Evolutionary conservation across 345 rosid genomes (phyloP).

Genomic region (Populus alba): DNA sequence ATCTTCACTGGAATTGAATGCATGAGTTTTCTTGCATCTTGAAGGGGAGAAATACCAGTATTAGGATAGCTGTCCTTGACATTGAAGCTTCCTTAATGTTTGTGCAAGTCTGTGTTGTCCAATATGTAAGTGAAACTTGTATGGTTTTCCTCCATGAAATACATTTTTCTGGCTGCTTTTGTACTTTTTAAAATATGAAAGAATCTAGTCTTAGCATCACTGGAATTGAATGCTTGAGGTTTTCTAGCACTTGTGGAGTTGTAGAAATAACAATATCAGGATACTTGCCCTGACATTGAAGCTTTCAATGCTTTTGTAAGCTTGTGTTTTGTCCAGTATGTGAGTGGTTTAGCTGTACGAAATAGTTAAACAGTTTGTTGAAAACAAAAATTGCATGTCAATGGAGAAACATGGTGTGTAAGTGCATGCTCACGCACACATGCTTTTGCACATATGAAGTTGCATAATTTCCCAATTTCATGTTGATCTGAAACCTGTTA

Average conservation of each 20-base stretch:
- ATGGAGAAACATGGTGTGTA: not conserved
- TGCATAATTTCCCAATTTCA: not conserved
- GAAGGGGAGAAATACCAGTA: not conserved
- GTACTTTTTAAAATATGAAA: not conserved
- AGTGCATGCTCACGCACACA: not conserved
- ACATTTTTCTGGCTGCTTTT: not conserved
- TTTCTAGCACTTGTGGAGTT: not conserved
- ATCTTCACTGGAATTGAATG: not conserved
- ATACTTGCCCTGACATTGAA: not conserved
- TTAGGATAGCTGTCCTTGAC: not conserved
- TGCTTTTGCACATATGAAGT: not conserved
- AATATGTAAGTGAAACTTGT: not conserved
- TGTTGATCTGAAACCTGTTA: not conserved
- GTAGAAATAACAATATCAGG: not conserved
- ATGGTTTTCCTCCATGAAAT: not conserved
- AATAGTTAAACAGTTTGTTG: not conserved
- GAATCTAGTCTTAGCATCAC: not conserved
- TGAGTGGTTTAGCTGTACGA: not conserved
- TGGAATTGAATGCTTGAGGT: not conserved
- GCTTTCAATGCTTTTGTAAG: not conserved
- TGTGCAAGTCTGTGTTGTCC: not conserved
- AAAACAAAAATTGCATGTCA: not conserved
- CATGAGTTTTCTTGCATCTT: not conserved
- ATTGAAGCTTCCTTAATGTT: not conserved
- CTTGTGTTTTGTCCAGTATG: not conserved